Base-by-base conservation (phyloP, 2,329 filamentous ascomycete genomes). In the Hymenoscyphus fructigenus region DNA sequence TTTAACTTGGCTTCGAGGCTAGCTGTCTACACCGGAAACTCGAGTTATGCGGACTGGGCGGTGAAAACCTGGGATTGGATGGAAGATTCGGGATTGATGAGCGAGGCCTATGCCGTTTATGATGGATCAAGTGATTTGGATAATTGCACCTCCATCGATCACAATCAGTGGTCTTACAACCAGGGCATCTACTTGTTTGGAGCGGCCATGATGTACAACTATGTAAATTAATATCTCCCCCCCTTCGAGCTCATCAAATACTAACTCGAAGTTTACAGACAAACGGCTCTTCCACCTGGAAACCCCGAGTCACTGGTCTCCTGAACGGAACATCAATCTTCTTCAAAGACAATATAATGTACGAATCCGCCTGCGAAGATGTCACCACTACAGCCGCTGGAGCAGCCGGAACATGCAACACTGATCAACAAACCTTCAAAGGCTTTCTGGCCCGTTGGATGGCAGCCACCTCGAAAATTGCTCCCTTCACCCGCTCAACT, bases 31-130 rank as follows among this genome's bases (percentile, higher is more conserved):
- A 96, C 92, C 0, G 86, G 86, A 9, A 94, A 96, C 72, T 73
- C 81, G 47, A 91, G 90, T 0, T 96, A 96, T 75, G 83, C 85
- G 1, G 85, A 92, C 5, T 94, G 91, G 91, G 91, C 91, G 0
- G 84, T 86, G 28, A 87, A 80, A 69, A 84, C 86, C 0, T 97
- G 91, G 80, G 82, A 90, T 59, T 92, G 89, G 89, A 86, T 87
- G 75, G 74, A 77, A 5, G 74, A 71, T 15, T 78, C 86, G 34
- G 80, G 85, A 1, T 82, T 91, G 66, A 84, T 91, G 68, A 81
- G 85, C 71, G 76, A 82, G 12, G 78, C 82, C 3, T 81, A 83
- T 59, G 55, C 62, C 4, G 79, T 91, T 23, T 89, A 82, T 69
- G 89, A 89, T 69, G 88, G 88, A 47, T 82, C 83, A 9, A 81